These are phyloP conservation scores for Zalaria sp. DNA, from an alignment of 2,329 filamentous ascomycete species.

Conservation along the genomic window DNA sequence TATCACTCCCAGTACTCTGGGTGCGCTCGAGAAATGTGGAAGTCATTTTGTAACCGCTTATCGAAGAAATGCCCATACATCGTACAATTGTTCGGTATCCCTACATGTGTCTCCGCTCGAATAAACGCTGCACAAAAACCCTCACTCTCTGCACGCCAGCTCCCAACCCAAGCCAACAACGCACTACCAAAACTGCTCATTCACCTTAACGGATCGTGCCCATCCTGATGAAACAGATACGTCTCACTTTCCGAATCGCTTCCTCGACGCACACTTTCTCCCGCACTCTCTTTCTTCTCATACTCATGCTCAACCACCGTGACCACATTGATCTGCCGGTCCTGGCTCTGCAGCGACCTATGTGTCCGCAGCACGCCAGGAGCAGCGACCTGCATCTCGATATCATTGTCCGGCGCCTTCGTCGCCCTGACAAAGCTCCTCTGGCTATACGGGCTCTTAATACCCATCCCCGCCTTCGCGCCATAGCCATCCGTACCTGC, in stretches of 20 bases:
- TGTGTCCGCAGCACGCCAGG: no score
- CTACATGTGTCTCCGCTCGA: no score
- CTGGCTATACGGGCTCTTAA: neutral
- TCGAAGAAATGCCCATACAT: no score
- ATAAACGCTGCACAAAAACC: no score
- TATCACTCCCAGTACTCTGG: no score
- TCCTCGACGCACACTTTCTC: neutral
- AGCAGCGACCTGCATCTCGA: neutral
- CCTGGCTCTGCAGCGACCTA: no score
- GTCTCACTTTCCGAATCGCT: neutral
- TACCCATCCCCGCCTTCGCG: no score
- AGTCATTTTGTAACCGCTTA: no score
- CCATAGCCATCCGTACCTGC: neutral
- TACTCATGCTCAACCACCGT: neutral
- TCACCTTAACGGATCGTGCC: neutral
- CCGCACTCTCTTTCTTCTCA: neutral
- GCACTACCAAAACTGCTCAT: neutral
- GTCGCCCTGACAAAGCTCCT: neutral
- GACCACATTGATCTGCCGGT: neutral
- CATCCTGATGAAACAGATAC: neutral
- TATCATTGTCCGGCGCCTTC: neutral
- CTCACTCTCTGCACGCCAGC: no score
- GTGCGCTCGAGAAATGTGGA: no score
- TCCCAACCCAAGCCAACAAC: no score
- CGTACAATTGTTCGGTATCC: no score